Evolutionary conservation across 805 yeast species (phyloP).

Genomic region (Lachancea meyersii): DNA sequence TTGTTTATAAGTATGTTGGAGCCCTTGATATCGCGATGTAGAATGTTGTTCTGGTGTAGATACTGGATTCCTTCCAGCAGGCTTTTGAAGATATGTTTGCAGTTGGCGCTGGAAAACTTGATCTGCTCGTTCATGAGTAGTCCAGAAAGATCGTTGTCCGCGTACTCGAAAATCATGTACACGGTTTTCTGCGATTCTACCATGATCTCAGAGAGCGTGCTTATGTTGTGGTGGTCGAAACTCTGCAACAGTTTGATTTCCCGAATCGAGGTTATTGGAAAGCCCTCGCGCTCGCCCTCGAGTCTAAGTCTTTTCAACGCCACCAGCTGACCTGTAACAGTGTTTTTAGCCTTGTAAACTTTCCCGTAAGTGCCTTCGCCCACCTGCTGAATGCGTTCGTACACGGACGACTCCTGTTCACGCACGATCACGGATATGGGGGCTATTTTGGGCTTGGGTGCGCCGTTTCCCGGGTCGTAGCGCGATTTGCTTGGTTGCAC

Average conservation of each 20-base stretch:
- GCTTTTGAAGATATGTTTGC: slow-evolving; percentile 61
- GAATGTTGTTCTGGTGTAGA: slow-evolving; percentile 59
- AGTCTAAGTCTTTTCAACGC: slow-evolving; percentile 81
- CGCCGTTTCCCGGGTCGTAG: slow-evolving; percentile 5
- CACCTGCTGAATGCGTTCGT: slow-evolving; percentile 75
- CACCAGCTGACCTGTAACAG: slow-evolving; percentile 60
- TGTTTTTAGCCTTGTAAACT: slow-evolving; percentile 53
- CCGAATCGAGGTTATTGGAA: slow-evolving; percentile 91
- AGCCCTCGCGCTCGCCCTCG: slow-evolving; percentile 87
- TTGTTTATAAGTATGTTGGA: slow-evolving; percentile 65
- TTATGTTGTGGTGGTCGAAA: slow-evolving; percentile 74
- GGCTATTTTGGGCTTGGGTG: slow-evolving; percentile 4
- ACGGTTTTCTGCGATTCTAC: slow-evolving; percentile 58
- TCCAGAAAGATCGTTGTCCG: slow-evolving; percentile 91
- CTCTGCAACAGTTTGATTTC: slow-evolving; percentile 79
- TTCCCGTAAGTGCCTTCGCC: slow-evolving; percentile 98
- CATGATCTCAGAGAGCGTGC: slow-evolving; percentile 84
- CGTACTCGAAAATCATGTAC: slow-evolving; percentile 87
- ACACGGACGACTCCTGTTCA: slow-evolving; percentile 31
- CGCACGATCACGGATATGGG: slow-evolving; percentile 10
- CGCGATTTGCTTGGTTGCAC: slow-evolving; percentile 2
- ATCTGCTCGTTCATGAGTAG: slow-evolving; percentile 71
- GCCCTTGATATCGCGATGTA: slow-evolving; percentile 79
- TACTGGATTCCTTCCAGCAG: slow-evolving; percentile 63
- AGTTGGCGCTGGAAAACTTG: slow-evolving; percentile 52